phyloP scores from a whole-genome alignment of 2,329 filamentous ascomycete genomes.

The Fusarium sp. region DNA sequence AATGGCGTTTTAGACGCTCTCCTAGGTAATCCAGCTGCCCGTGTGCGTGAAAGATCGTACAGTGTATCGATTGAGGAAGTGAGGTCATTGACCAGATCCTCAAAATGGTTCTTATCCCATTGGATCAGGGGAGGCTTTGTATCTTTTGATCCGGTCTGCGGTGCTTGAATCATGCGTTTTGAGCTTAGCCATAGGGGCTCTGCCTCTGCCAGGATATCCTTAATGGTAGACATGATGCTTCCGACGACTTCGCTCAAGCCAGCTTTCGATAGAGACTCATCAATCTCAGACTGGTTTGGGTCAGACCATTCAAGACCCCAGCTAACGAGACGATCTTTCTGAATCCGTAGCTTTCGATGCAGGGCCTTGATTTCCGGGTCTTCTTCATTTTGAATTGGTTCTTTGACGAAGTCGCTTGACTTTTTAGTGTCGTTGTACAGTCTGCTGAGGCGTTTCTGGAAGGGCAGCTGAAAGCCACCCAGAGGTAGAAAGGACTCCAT shows the following conservation, averaged over 20 bases:
- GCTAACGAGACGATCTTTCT: conserved; percentile 80
- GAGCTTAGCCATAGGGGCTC: conserved; percentile 76
- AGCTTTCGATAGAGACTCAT: conserved; percentile 75
- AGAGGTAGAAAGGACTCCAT: conserved; percentile 66
- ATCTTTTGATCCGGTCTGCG: conserved; percentile 57
- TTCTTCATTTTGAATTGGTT: conserved; percentile 69
- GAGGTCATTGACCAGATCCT: conserved; percentile 78
- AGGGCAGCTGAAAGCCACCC: conserved; percentile 65
- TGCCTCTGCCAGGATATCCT: conserved; percentile 80
- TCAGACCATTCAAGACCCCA: conserved; percentile 88
- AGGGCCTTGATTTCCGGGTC: conserved; percentile 77
- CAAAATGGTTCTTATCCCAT: conserved; percentile 78
- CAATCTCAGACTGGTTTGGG: conserved; percentile 75
- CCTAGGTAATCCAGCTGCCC: conserved; percentile 58
- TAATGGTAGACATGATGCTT: conserved; percentile 83
- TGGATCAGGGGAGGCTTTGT: conserved; percentile 67
- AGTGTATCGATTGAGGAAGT: conserved; percentile 83
- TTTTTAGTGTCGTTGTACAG: conserved; percentile 86
- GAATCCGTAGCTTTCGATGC: conserved; percentile 81
- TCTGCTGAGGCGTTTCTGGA: conserved; percentile 73
- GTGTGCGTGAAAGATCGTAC: conserved; percentile 78
- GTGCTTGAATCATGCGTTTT: conserved; percentile 56
- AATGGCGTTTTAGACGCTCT: conserved; percentile 48
- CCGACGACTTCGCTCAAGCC: conserved; percentile 81
- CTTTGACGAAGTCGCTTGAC: conserved; percentile 78